Percentiles rank a stretch among this genome's conserved stretches.
Conservation (phyloP, 345 rosid species). For the Syzygium jambos region DNA sequence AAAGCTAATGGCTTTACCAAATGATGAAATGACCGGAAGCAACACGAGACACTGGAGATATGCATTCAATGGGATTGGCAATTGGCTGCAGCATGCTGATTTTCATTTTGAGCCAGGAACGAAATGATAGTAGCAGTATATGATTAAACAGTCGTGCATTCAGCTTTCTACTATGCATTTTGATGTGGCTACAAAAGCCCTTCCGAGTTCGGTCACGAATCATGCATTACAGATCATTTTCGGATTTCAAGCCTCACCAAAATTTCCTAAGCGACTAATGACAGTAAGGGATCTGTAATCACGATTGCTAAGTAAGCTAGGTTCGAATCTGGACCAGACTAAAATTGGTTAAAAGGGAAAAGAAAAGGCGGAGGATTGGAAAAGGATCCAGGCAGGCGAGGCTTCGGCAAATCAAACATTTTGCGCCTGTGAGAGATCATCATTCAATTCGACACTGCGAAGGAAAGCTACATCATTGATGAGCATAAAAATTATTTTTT, state of each 20-base stretch:
- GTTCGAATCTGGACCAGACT: not conserved
- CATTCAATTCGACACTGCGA: not conserved
- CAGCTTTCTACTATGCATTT: not conserved
- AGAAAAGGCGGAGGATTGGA: not conserved
- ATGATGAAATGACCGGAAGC: not conserved
- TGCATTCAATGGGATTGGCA: not conserved
- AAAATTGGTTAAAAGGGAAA: not conserved
- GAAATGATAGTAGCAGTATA: not conserved
- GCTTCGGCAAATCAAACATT: not conserved
- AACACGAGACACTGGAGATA: not conserved
- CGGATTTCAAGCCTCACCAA: not conserved
- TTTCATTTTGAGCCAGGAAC: not conserved
- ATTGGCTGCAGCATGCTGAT: not conserved
- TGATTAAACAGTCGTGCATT: not conserved
- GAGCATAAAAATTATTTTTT: not conserved
- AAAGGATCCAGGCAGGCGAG: not conserved
- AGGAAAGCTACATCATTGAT: not conserved
- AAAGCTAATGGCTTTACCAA: not conserved
- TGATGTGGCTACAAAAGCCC: not conserved
- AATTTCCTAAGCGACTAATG: not conserved
- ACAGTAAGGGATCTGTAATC: not conserved
- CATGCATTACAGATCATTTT: not conserved
- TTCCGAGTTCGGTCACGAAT: not conserved
- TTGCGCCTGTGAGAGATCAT: not conserved
- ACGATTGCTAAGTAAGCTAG: not conserved